phyloP scores from a whole-genome alignment of 345 rosid species.

The Eucalyptus sp. region DNA sequence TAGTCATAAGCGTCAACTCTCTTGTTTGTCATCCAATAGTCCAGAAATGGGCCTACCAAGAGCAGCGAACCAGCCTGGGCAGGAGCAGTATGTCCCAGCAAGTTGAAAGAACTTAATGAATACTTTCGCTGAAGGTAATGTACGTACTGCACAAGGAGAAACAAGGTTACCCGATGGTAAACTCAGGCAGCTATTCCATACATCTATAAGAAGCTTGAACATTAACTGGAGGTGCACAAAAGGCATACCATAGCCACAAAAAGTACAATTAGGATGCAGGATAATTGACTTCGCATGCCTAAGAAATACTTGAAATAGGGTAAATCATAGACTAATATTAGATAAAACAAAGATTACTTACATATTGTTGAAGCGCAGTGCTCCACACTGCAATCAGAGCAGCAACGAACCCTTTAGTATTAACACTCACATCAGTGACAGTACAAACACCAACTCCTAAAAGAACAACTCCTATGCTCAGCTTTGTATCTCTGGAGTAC shows the following conservation, averaged over 20 bases:
- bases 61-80: conserved; percentile 89
- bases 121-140: conserved; percentile 87
- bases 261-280: neutral
- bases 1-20: conserved; percentile 65
- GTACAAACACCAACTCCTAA: conserved; percentile 97
- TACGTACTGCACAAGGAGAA: conserved; percentile 62
- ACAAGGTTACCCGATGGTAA: neutral
- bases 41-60: conserved; percentile 77
- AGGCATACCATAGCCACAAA: neutral
- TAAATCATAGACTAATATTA: neutral
- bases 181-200: neutral
- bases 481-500: conserved; percentile 92
- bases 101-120: conserved; percentile 78
- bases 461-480: conserved; percentile 81
- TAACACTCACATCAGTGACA: conserved; percentile 91
- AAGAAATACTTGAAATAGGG: neutral
- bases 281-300: neutral
- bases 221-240: neutral
- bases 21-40: conserved; percentile 80
- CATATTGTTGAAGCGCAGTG: conserved; percentile 93
- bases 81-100: conserved; percentile 97
- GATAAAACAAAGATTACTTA: conserved; percentile 10
- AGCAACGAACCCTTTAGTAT: conserved; percentile 73
- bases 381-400: conserved; percentile 96
- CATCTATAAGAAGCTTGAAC: neutral